Evolutionary conservation across 2,329 filamentous ascomycete species (phyloP).

Genomic region (Aureobasidium sp.): DNA sequence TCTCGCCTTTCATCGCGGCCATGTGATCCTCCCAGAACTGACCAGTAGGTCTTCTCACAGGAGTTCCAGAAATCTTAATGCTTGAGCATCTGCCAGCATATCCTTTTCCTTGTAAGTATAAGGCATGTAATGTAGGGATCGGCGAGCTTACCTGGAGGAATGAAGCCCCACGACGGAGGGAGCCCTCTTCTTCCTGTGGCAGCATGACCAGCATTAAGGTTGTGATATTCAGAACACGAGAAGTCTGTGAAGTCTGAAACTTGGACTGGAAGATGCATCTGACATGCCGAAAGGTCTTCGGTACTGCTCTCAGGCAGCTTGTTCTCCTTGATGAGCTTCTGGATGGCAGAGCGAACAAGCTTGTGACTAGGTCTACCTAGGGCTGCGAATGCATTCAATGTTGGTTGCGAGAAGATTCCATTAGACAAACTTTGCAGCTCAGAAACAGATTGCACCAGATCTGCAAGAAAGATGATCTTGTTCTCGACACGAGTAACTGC

Average conservation of each 20-base stretch:
- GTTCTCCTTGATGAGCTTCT: conserved; percentile 23
- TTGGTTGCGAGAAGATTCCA: conserved; percentile 25
- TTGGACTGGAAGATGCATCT: conserved; percentile 46
- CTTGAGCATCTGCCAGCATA: conserved; percentile 49
- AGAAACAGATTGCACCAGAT: neutral
- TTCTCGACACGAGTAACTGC: conserved; percentile 44
- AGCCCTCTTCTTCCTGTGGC: conserved; percentile 32
- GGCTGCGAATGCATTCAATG: conserved; percentile 43
- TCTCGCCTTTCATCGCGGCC: conserved; percentile 32
- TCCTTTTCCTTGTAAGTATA: conserved; percentile 20
- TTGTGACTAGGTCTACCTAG: conserved; percentile 29
- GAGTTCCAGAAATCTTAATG: conserved; percentile 42
- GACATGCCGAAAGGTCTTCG: conserved; percentile 32
- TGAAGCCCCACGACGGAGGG: conserved; percentile 27
- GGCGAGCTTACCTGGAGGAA: conserved; percentile 35
- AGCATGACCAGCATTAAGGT: conserved; percentile 40
- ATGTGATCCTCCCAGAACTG: conserved; percentile 26
- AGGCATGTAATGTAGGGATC: neutral
- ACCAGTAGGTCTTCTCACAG: conserved; percentile 40
- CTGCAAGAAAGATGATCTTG: conserved; percentile 42
- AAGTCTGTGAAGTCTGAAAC: conserved; percentile 52
- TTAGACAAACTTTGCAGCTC: conserved; percentile 13
- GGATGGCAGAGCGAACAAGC: conserved; percentile 34
- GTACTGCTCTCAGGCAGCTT: conserved; percentile 21
- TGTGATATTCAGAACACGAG: conserved; percentile 45